Percentiles rank a stretch among this genome's conserved stretches.
Conservation (phyloP, 352 stramenopile genomes). For the Globisporangium heterothallicum region DNA sequence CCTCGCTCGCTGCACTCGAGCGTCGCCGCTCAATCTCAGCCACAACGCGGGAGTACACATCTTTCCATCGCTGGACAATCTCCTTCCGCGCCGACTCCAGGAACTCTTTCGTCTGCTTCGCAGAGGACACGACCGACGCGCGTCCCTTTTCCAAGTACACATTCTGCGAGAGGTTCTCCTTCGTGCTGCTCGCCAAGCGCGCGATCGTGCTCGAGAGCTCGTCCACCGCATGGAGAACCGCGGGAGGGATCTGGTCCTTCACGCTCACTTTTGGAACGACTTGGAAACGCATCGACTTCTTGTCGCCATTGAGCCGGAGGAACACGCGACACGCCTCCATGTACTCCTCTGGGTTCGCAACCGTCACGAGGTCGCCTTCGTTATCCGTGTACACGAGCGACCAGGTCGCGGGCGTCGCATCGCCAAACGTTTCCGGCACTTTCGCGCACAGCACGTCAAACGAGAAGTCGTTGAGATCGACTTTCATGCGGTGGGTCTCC, state of each 20-base stretch:
- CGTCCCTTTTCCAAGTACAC: conserved; percentile 40
- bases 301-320: conserved; percentile 23
- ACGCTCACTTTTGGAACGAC: conserved; percentile 39
- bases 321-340: conserved; percentile 51
- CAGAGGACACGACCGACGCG: conserved; percentile 44
- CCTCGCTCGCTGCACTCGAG: conserved; percentile 12
- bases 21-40: conserved; percentile 52
- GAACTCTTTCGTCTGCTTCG: conserved; percentile 38
- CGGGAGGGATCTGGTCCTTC: conserved; percentile 40
- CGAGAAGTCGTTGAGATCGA: conserved; percentile 27
- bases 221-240: conserved; percentile 36
- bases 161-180: conserved; percentile 22
- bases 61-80: conserved; percentile 39
- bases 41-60: conserved; percentile 32
- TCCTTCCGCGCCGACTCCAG: conserved; percentile 38
- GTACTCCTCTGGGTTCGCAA: conserved; percentile 47
- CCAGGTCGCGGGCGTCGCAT: conserved; percentile 25
- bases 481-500: conserved; percentile 40
- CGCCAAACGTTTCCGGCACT: conserved; percentile 30
- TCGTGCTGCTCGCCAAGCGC: conserved; percentile 26
- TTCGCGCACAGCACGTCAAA: conserved; percentile 40
- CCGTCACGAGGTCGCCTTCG: conserved; percentile 60
- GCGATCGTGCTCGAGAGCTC: conserved; percentile 39
- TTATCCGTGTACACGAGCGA: conserved; percentile 67
- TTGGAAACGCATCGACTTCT: conserved; percentile 45